Conservation (phyloP, 1,284 basidiomycete genomes). For the Ustilago loliicola region DNA sequence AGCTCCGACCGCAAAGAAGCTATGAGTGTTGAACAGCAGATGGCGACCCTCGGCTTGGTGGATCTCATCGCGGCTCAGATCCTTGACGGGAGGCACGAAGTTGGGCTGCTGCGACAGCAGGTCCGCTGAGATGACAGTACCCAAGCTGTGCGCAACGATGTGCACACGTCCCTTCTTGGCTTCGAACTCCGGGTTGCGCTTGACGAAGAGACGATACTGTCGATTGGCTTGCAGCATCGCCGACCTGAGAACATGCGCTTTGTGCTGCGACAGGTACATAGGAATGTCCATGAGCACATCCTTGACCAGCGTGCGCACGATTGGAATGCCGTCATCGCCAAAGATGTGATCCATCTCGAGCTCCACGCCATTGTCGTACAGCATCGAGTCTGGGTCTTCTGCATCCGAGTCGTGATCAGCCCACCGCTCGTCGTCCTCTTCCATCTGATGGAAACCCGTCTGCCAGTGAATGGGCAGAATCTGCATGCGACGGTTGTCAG, state of each 20-base stretch:
- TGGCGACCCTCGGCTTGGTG: constrained; percentile 29
- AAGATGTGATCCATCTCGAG: constrained; percentile 67
- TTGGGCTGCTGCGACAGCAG: constrained; percentile 75
- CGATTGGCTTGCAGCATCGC: constrained; percentile 67
- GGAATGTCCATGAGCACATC: constrained; percentile 74
- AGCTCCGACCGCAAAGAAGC: constrained; percentile 74
- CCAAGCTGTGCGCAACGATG: constrained; percentile 73
- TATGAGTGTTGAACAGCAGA: constrained; percentile 72
- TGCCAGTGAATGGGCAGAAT: constrained; percentile 76
- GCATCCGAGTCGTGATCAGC: constrained; percentile 62
- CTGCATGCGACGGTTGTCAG: constrained; percentile 71
- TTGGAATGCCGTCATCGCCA: constrained; percentile 56
- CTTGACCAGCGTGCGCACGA: constrained; percentile 55
- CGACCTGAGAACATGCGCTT: constrained; percentile 74
- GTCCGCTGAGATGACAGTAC: constrained; percentile 74
- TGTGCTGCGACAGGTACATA: constrained; percentile 72
- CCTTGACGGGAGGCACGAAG: constrained; percentile 64
- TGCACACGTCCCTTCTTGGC: constrained; percentile 72
- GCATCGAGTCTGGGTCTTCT: constrained; percentile 44
- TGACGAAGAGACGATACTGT: constrained; percentile 75
- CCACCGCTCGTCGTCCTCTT: constrained; percentile 71
- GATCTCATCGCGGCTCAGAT: constrained; percentile 21
- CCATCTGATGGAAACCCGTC: constrained; percentile 71
- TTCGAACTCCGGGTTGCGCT: constrained; percentile 72
- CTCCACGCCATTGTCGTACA: constrained; percentile 70